Percentiles rank a stretch among this genome's conserved stretches.
Conservation (phyloP, 2,329 filamentous ascomycete species). For the Aspergillus sp. region DNA sequence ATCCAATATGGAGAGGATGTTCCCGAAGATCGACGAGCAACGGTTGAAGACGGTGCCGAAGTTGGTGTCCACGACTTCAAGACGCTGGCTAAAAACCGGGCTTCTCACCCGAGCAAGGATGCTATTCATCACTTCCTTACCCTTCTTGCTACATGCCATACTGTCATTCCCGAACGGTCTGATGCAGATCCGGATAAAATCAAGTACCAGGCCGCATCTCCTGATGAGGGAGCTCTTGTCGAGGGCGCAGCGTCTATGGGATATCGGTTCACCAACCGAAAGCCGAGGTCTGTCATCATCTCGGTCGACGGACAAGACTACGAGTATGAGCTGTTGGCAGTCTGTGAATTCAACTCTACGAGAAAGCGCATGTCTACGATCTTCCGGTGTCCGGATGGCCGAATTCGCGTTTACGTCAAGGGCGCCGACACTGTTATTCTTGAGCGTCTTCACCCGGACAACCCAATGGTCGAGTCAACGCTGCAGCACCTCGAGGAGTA, state of each 20-base stretch:
- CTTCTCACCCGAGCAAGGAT: constrained; percentile 61
- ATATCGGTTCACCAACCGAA: constrained; percentile 88
- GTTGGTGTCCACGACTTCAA: constrained; percentile 85
- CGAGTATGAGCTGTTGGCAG: constrained; percentile 89
- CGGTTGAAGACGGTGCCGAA: constrained; percentile 75
- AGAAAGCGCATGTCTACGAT: constrained; percentile 98
- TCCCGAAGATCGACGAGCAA: constrained; percentile 84
- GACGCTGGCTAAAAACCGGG: constrained; percentile 70
- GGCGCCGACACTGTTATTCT: constrained; percentile 97
- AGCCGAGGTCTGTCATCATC: constrained; percentile 86
- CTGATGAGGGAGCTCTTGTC: constrained; percentile 95
- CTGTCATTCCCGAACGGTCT: constrained; percentile 89
- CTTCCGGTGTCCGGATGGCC: constrained; percentile 94
- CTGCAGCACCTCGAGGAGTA: constrained; percentile 97
- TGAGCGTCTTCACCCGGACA: constrained; percentile 81
- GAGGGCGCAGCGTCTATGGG: constrained; percentile 85
- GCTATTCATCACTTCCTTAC: constrained; percentile 83
- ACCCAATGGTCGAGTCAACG: constrained; percentile 86
- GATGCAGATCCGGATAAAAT: constrained; percentile 79
- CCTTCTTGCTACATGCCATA: constrained; percentile 89
- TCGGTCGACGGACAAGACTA: constrained; percentile 71
- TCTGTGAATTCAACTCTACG: constrained; percentile 99
- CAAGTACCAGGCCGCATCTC: constrained; percentile 97
- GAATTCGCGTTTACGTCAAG: constrained; percentile 92
- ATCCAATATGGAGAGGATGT: constrained; percentile 93